Percentiles rank a stretch among this genome's conserved stretches.
phyloP scores from a whole-genome alignment of 2,329 filamentous ascomycete genomes.

The Biscogniauxia mediterranea region DNA sequence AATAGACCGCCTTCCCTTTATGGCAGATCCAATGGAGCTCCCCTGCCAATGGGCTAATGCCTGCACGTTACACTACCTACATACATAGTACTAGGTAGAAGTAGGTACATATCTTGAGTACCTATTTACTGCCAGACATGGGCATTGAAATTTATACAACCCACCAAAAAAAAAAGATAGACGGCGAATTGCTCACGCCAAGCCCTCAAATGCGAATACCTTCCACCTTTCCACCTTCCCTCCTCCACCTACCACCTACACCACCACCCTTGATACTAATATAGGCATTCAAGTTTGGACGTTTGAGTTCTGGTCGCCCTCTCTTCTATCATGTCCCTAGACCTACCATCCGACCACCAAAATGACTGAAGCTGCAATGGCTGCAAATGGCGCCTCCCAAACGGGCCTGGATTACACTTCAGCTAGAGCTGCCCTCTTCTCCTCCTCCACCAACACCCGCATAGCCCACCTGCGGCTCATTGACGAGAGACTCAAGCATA shows the following conservation, averaged over 20 bases:
- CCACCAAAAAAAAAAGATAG: not conserved
- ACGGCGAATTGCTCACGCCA: not conserved
- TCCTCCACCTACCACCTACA: not conserved
- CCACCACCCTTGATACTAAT: not conserved
- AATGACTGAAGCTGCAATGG: slow-evolving; percentile 46
- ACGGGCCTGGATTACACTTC: slow-evolving; percentile 49
- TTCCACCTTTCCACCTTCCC: not conserved
- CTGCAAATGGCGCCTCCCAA: slow-evolving; percentile 39
- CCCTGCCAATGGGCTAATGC: not conserved
- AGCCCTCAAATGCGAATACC: not conserved
- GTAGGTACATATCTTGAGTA: no score
- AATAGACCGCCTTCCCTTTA: not conserved
- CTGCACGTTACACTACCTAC: no score
- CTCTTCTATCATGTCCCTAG: slow-evolving; percentile 34
- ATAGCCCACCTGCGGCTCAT: slow-evolving; percentile 54
- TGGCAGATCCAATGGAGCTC: not conserved
- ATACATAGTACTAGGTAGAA: no score
- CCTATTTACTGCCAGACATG: no score
- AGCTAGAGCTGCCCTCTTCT: slow-evolving; percentile 51
- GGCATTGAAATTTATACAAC: no score
- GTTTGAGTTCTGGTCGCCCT: no score
- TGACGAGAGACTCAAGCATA: slow-evolving; percentile 54
- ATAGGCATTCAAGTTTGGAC: no score
- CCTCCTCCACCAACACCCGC: slow-evolving; percentile 60
- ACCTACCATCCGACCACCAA: slow-evolving; percentile 36